phyloP scores from a whole-genome alignment of 768 basidiomycete genomes.

The Boletus rubescentipes region DNA sequence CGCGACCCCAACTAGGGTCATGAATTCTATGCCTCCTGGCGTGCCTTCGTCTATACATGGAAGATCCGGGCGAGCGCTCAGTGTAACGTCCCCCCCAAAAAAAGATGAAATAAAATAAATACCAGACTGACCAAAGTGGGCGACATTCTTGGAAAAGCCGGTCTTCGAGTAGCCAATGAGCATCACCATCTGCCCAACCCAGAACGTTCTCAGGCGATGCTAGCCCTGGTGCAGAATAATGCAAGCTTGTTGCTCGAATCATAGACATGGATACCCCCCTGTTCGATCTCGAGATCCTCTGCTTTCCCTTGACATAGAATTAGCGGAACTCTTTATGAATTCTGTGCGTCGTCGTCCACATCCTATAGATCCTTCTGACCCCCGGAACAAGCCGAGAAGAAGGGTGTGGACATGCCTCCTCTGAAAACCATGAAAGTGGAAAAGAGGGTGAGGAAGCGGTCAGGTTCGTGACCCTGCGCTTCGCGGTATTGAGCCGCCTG shows the following conservation, averaged over 20 bases:
- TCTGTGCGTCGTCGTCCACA: constrained; percentile 34
- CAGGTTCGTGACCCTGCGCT: constrained; percentile 57
- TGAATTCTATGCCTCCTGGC: constrained; percentile 46
- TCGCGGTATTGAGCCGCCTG: constrained; percentile 60
- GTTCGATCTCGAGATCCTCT: constrained; percentile 44
- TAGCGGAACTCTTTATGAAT: constrained; percentile 6
- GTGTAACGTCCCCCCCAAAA: background rate
- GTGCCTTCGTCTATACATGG: constrained; percentile 48
- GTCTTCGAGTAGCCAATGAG: constrained; percentile 40
- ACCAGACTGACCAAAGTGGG: constrained; percentile 46
- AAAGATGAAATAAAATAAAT: too few species aligned
- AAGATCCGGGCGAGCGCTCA: background rate
- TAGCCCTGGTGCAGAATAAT: constrained; percentile 57
- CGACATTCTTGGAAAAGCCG: constrained; percentile 41
- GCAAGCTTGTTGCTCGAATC: constrained; percentile 54
- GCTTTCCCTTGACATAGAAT: constrained; percentile 2
- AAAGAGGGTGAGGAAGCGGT: constrained; percentile 50
- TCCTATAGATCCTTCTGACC: constrained; percentile 51
- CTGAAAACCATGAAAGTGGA: constrained; percentile 44
- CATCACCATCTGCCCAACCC: constrained; percentile 59
- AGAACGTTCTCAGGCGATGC: constrained; percentile 53
- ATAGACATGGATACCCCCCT: constrained; percentile 58
- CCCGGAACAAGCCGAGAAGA: too few species aligned
- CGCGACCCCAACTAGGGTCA: constrained; percentile 44
- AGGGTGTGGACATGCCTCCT: constrained; percentile 22